phyloP scores from a whole-genome alignment of 768 basidiomycete genomes.

The Suillus subaureus region DNA sequence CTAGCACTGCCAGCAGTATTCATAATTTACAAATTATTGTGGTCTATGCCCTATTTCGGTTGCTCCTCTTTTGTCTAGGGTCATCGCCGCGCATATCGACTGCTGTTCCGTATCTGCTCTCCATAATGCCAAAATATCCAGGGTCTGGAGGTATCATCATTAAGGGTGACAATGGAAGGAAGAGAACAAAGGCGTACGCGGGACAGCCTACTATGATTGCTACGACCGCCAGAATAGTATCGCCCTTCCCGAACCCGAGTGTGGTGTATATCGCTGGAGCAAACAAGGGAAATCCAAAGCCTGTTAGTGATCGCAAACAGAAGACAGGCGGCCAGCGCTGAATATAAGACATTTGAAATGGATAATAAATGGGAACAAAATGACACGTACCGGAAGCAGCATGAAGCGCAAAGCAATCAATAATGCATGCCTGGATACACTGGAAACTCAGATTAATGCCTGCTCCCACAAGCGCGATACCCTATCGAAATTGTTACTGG shows the following conservation, averaged over 20 bases:
- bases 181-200: constrained; percentile 26
- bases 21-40: neutral
- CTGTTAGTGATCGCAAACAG: constrained; percentile 63
- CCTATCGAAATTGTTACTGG: constrained; percentile 36
- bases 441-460: constrained; percentile 65
- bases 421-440: constrained; percentile 64
- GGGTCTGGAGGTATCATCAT: constrained; percentile 34
- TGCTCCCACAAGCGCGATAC: constrained; percentile 55
- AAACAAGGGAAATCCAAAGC: constrained; percentile 80
- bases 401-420: constrained; percentile 67
- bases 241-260: constrained; percentile 71
- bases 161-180: neutral
- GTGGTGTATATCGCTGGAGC: constrained; percentile 66
- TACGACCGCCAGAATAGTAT: constrained; percentile 62
- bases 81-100: constrained; percentile 38
- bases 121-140: constrained; percentile 46
- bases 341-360: constrained; percentile 12
- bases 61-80: neutral
- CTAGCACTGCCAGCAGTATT: neutral
- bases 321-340: constrained; percentile 68
- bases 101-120: constrained; percentile 51
- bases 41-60: neutral
- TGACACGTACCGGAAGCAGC: constrained; percentile 62
- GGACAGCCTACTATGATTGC: constrained; percentile 66
- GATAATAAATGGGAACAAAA: neutral